Conservation (phyloP, 495 filamentous ascomycete species). For the Neurospora sp. region DNA sequence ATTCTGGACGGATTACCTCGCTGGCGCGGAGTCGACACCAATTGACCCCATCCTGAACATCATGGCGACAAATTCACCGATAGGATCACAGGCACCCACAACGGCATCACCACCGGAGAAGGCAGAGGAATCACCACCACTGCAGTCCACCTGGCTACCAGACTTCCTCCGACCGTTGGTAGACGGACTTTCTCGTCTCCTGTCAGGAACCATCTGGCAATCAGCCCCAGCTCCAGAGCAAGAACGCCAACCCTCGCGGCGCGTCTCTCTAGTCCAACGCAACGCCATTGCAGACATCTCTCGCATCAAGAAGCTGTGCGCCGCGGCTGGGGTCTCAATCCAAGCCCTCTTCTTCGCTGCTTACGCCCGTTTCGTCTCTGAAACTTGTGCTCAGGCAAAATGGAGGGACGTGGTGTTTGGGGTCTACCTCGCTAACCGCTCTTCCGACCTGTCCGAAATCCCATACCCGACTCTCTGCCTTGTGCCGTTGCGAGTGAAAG, state of each 20-base stretch:
- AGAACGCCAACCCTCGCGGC: background rate
- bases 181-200: background rate
- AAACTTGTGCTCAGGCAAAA: background rate
- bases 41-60: background rate
- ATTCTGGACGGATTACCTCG: constrained; percentile 51
- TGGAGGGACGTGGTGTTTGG: constrained; percentile 26
- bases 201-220: background rate
- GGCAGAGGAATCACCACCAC: background rate
- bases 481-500: constrained; percentile 27
- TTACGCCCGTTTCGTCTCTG: constrained; percentile 19
- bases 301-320: constrained; percentile 8
- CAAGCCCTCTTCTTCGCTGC: constrained; percentile 35
- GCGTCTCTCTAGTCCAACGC: constrained; percentile 5
- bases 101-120: background rate
- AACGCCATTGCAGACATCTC: constrained; percentile 10
- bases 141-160: background rate
- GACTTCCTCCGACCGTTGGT: background rate
- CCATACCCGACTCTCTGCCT: constrained; percentile 31
- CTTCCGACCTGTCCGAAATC: constrained; percentile 1
- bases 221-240: background rate
- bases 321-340: constrained; percentile 22
- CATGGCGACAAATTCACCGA: background rate
- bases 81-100: background rate
- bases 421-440: constrained; percentile 36
- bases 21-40: background rate